A percentile compares a stretch with the other conserved stretches of the same genome.
Evolutionary conservation across 768 basidiomycete genomes (phyloP).

Genomic region (Sistotremastrum suecicum): DNA sequence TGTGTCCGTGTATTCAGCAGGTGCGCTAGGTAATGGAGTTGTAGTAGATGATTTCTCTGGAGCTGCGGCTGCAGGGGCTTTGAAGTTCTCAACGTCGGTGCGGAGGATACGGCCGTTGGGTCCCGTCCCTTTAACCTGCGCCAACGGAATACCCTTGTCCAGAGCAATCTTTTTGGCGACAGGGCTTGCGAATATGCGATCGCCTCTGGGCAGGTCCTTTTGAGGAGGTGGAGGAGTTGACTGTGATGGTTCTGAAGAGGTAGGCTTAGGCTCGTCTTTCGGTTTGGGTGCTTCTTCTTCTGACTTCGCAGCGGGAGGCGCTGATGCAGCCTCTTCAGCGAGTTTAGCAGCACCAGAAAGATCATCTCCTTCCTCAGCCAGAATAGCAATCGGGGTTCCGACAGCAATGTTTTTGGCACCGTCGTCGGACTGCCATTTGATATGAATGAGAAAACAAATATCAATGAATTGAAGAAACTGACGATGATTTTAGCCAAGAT

Average conservation of each 20-base stretch:
- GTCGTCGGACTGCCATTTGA: conserved; percentile 44
- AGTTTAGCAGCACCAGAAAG: conserved; percentile 66
- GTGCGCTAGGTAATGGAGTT: conserved; percentile 32
- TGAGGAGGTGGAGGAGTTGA: conserved; percentile 23
- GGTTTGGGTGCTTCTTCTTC: conserved; percentile 28
- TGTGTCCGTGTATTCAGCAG: conserved; percentile 72
- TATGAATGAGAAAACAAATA: background rate
- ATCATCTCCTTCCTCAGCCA: conserved; percentile 94
- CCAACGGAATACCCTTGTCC: conserved; percentile 83
- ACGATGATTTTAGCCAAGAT: conserved; percentile 94
- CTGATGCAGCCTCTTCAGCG: conserved; percentile 46
- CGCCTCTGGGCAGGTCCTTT: conserved; percentile 49
- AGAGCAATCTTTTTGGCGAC: conserved; percentile 95
- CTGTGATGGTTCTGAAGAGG: conserved; percentile 18
- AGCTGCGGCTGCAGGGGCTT: conserved; percentile 33
- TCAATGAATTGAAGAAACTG: conserved; percentile 16
- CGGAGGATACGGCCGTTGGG: conserved; percentile 90
- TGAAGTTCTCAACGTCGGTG: conserved; percentile 88
- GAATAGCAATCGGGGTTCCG: conserved; percentile 79
- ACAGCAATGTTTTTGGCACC: conserved; percentile 82
- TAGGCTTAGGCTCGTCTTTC: conserved; percentile 21
- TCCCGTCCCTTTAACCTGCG: conserved; percentile 84
- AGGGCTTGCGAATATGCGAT: conserved; percentile 88
- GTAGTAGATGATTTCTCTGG: conserved; percentile 30
- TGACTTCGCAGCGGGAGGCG: conserved; percentile 23